These are phyloP conservation scores for Tuber melanosporum DNA, from an alignment of 495 filamentous ascomycete genomes.

Conservation along the genomic window DNA sequence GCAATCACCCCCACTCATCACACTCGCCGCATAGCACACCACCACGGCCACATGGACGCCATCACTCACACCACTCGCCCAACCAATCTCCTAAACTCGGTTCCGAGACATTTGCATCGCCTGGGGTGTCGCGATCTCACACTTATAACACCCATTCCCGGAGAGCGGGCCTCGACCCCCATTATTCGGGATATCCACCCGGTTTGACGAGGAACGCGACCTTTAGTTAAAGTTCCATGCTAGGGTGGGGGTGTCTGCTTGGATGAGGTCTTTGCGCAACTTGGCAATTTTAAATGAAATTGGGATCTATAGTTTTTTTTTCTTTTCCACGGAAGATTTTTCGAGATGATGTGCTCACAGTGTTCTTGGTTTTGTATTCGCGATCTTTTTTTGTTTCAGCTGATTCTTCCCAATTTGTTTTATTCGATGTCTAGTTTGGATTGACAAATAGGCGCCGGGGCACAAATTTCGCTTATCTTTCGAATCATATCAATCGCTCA, in stretches of 20 bases:
- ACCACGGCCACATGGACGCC: conserved; percentile 20
- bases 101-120: conserved; percentile 17
- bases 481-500: background rate
- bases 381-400: background rate
- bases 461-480: background rate
- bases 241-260: background rate
- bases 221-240: background rate
- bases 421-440: background rate
- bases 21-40: conserved; percentile 33
- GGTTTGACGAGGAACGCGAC: background rate
- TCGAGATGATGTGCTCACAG: background rate
- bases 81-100: conserved; percentile 20
- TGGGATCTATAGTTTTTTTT: background rate
- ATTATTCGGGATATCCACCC: background rate
- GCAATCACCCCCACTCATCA: conserved; percentile 21
- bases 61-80: conserved; percentile 28
- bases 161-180: background rate
- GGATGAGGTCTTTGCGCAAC: background rate
- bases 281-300: background rate
- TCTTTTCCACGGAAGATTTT: background rate
- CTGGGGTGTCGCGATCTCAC: conserved; percentile 27
- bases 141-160: conserved; percentile 9
- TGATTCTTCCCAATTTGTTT: background rate
- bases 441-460: background rate
- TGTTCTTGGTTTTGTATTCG: background rate